These are phyloP conservation scores for Wickerhamiella hasegawae DNA, from an alignment of 805 yeast species.

Conservation along the genomic window DNA sequence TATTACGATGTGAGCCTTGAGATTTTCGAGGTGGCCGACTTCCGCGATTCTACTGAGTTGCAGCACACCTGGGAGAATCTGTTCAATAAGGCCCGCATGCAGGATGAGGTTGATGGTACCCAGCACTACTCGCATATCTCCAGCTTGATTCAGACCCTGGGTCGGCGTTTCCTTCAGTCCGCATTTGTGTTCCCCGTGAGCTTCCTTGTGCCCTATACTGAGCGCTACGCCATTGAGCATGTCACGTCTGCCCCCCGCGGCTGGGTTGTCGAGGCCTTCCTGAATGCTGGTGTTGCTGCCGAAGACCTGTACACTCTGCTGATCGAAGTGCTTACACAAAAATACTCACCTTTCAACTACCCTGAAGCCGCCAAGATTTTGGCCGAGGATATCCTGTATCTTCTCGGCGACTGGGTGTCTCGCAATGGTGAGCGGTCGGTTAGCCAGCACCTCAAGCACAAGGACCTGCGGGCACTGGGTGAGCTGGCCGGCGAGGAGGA, in stretches of 20 bases:
- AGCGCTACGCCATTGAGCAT: constrained; percentile 35
- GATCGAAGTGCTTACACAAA: constrained; percentile 17
- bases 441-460: neutral
- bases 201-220: constrained; percentile 48
- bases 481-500: neutral
- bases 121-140: constrained; percentile 26
- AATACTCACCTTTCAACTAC: constrained; percentile 20
- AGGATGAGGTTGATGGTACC: constrained; percentile 16
- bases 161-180: constrained; percentile 46
- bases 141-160: constrained; percentile 30
- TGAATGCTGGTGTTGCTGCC: constrained; percentile 20
- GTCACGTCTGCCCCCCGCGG: constrained; percentile 26
- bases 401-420: constrained; percentile 9
- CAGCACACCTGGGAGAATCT: constrained; percentile 64
- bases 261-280: constrained; percentile 25
- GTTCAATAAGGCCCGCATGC: constrained; percentile 33
- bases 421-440: neutral
- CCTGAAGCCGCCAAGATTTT: constrained; percentile 10
- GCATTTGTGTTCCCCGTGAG: constrained; percentile 72
- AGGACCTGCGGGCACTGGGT: neutral
- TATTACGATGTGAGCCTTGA: constrained; percentile 68
- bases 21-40: constrained; percentile 71
- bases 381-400: constrained; percentile 16
- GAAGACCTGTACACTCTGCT: constrained; percentile 18
- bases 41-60: constrained; percentile 71